Evolutionary conservation across 495 filamentous ascomycete species (phyloP).

Genomic region (Xylaria curta): DNA sequence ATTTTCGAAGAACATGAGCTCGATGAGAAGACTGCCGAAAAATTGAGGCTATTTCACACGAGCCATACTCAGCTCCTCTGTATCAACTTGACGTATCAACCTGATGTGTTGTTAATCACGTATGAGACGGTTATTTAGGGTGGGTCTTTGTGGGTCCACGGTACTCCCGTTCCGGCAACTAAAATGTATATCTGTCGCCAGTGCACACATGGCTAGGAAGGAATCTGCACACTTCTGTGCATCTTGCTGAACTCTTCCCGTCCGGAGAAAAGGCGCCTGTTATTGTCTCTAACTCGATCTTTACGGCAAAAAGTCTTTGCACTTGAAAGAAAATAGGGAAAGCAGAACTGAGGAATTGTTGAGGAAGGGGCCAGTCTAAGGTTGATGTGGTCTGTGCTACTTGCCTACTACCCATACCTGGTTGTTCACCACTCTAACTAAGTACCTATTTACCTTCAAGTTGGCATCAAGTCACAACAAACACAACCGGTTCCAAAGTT

Average conservation of each 20-base stretch:
- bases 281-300: not conserved
- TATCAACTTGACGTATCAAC: not conserved
- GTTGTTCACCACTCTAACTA: not conserved
- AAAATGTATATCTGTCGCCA: not conserved
- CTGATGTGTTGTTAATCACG: not conserved
- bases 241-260: not conserved
- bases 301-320: not conserved
- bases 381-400: not conserved
- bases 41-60: not conserved
- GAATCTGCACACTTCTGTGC: not conserved
- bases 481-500: not conserved
- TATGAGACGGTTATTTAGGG: not conserved
- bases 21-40: not conserved
- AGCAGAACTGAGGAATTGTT: not conserved
- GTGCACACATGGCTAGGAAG: not conserved
- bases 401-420: not conserved
- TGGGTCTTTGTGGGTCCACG: not conserved
- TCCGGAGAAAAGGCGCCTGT: not conserved
- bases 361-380: not conserved
- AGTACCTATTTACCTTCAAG: not conserved
- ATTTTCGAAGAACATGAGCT: not conserved
- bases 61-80: not conserved
- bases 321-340: not conserved
- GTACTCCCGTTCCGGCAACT: not conserved
- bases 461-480: not conserved